These are phyloP conservation scores for Meyerozyma elateridarum DNA, from an alignment of 1,139 yeast genomes.

Conservation along the genomic window DNA sequence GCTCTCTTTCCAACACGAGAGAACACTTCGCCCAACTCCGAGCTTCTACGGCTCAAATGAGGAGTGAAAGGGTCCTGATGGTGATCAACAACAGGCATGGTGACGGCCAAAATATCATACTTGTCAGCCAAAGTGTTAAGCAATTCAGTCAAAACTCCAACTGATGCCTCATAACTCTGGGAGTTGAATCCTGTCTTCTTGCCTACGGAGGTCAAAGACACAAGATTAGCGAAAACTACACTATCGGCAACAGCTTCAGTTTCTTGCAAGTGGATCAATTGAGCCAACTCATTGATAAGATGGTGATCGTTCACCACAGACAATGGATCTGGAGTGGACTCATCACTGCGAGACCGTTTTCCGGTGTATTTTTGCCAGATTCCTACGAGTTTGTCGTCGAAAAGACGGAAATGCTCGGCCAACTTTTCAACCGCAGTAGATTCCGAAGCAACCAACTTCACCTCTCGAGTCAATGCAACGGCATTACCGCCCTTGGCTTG, in stretches of 20 bases:
- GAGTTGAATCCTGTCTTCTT: slow-evolving; percentile 40
- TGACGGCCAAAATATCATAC: slow-evolving; percentile 23
- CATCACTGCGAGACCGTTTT: no score
- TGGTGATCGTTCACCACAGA: slow-evolving; percentile 28
- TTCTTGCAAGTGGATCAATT: slow-evolving; percentile 33
- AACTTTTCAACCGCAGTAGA: slow-evolving; percentile 16
- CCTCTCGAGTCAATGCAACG: slow-evolving; percentile 30
- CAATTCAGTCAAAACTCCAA: slow-evolving; percentile 27
- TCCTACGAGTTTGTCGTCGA: slow-evolving; percentile 26
- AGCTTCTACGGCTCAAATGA: slow-evolving; percentile 8
- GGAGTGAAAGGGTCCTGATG: slow-evolving; percentile 5
- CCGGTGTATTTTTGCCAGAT: slow-evolving; percentile 28
- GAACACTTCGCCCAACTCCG: slow-evolving; percentile 10
- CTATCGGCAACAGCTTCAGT: slow-evolving; percentile 13
- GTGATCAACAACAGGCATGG: slow-evolving; percentile 8
- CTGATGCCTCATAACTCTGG: slow-evolving; percentile 34
- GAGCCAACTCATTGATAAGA: slow-evolving; percentile 45
- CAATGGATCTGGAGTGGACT: no score
- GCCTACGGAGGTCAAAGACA: slow-evolving; percentile 39
- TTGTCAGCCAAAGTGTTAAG: slow-evolving; percentile 22
- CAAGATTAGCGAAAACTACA: slow-evolving; percentile 29
- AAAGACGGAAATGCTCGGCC: slow-evolving; percentile 28
- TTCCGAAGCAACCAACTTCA: slow-evolving; percentile 24
- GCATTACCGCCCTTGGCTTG: slow-evolving; percentile 8
- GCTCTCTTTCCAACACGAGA: slow-evolving; percentile 9